Evolutionary conservation across 2,329 filamentous ascomycete genomes (phyloP), one percentile per base, ranked within the genome.

Genomic region (Colletotrichum coccodes): DNA sequence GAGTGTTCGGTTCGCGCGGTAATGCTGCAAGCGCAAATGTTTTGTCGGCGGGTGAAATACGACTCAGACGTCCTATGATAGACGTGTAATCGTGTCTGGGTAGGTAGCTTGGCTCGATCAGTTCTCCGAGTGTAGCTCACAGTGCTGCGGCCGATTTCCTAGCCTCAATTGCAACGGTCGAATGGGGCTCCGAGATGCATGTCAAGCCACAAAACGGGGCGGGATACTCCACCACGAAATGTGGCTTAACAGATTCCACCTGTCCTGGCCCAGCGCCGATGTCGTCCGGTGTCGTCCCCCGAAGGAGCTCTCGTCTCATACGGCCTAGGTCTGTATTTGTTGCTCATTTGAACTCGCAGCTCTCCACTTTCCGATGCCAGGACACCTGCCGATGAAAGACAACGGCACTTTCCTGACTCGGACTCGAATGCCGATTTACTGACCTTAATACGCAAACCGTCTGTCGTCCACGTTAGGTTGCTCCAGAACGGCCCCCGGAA

Each of bases 281-380:
- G 44, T 66, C 62, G 62, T 69, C 62, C 66, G 49, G 49, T 66
- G 61, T 65, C 54, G 34, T 42, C 54, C 54, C 50, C 46, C 60
- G 52, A 67, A 53, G 38, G 26, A 65, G 47, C 32, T 68, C 49
- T 60, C 46, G 21, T 64, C 49, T 21, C 46, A 49, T 54, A 32
- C 32, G 26, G 50, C n/a, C 30, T 38, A 32, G 30, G 16, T n/a
- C 38, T 49, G 26, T 28, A 14, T 26, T 53, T 59, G 21, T 23
- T 36, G 34, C 54, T 59, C 11, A 26, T 14, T 50, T n/a, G 50
- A 36, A 64, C 30, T 47, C 60, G 40, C 40, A 60, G 40, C 56
- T 36, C 49, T 65, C 65, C 65, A 68, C 65, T 68, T 57, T 65
- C 61, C 40, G 61, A 60, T 21, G 57, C 57, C 40, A 60, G 30